These are phyloP conservation scores for Tranzscheliella williamsii DNA, from an alignment of 1,284 basidiomycete genomes.

Conservation along the genomic window DNA sequence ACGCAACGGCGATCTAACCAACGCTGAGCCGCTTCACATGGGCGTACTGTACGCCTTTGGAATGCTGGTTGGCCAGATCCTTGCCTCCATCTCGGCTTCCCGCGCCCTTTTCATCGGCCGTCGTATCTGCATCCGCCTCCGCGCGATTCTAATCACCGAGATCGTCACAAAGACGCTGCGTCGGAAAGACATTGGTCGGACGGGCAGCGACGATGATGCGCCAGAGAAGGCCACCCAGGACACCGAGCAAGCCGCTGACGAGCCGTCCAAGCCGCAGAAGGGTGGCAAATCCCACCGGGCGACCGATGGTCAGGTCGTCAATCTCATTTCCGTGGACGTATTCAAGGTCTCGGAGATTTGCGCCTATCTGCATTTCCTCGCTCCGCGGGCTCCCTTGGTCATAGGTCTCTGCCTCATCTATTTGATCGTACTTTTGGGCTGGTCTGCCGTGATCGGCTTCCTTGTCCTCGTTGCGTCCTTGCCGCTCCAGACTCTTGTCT, in stretches of 20 bases:
- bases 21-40: slow-evolving; percentile 62
- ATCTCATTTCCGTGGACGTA: slow-evolving; percentile 66
- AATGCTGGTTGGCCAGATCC: slow-evolving; percentile 64
- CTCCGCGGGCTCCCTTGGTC: slow-evolving; percentile 64
- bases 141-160: slow-evolving; percentile 65
- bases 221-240: slow-evolving; percentile 13
- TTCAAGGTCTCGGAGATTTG: slow-evolving; percentile 59
- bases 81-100: slow-evolving; percentile 62
- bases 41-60: slow-evolving; percentile 65
- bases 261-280: slow-evolving; percentile 1
- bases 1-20: slow-evolving; percentile 11
- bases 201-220: slow-evolving; percentile 22
- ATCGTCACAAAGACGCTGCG: slow-evolving; percentile 67
- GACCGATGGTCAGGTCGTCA: slow-evolving; percentile 65
- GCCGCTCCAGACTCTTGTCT: slow-evolving; percentile 59
- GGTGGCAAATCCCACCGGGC: slow-evolving; percentile 47
- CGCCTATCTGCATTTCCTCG: slow-evolving; percentile 61
- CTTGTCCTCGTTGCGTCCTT: slow-evolving; percentile 53
- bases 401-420: slow-evolving; percentile 63
- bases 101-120: slow-evolving; percentile 65
- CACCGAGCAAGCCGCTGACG: slow-evolving; percentile 11
- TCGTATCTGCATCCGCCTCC: slow-evolving; percentile 62
- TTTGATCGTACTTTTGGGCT: slow-evolving; percentile 65
- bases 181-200: slow-evolving; percentile 62
- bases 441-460: slow-evolving; percentile 63